Base-by-base conservation (phyloP, 1,284 basidiomycete species). In the Fomitopsis betulina region DNA sequence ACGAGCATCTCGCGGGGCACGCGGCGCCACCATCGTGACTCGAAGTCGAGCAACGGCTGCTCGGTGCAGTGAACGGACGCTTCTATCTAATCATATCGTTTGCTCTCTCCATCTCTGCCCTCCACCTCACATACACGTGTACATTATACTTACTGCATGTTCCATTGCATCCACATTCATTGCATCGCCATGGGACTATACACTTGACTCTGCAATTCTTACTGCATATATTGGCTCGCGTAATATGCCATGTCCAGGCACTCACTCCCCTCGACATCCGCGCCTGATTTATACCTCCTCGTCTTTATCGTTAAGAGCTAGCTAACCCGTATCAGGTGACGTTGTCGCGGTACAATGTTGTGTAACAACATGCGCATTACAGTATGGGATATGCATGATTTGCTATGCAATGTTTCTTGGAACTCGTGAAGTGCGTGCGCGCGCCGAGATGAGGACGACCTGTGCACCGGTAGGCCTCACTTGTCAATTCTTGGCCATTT, bases 41-140 rank as follows among this genome's bases (percentile, higher is more conserved):
- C 40, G 30, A 62, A 47, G 59, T 57, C 56, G 30, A 57, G 63
- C 32, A 64, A 63, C 45, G 55, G 65, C 32, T 67, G 66, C 56
- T 60, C 53, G 32, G 62, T 67, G 45, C 66, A 67, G 58, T 67
- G n/a, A 54, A 63, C 58, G 58, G 17, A 3, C 23, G 21, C 13
- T 12, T 25, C 27, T 47, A n/a, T 50, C 37, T 19, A 35, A n/a
- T 37, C 27, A 30, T 37, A 15, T 37, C 56, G 23, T 47, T 33
- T 38, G 43, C 19, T 53, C 40, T 32, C 45, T 40, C 42, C 37
- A 10, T 23, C 27, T 19, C 49, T 19, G 9, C 12, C 35, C 58
- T 21, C 10, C 12, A 54, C 15, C 13, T 35, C 15, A 42, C 40
- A 53, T 56, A 42, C 45, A 47, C 58, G 35, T 55, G 38, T 32